A percentile compares a stretch with the other conserved stretches of the same genome.
Evolutionary conservation across 805 yeast species (phyloP).

Genomic region (Komagataella pastoris): DNA sequence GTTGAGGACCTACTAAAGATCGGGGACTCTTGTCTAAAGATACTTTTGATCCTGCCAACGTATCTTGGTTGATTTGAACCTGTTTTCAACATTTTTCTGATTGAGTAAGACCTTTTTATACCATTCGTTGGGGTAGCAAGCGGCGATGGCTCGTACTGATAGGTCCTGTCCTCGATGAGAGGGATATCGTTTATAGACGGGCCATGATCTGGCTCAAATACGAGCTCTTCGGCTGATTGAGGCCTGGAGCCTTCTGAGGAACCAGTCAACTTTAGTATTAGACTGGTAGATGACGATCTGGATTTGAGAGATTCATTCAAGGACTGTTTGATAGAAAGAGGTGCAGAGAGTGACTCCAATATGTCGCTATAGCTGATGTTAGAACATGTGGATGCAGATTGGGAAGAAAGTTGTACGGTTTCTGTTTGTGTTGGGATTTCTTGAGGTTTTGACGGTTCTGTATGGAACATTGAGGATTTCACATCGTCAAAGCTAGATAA

Average conservation of each 20-base stretch:
- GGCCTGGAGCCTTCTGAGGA: neutral
- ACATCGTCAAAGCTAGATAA: neutral
- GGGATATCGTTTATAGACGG: neutral
- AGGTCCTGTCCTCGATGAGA: neutral
- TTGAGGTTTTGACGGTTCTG: neutral
- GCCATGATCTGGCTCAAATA: neutral
- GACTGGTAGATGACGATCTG: neutral
- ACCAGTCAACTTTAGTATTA: neutral
- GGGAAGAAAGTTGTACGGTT: neutral
- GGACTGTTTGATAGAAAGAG: neutral
- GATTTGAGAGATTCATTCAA: neutral
- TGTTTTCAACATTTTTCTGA: neutral
- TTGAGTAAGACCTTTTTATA: neutral
- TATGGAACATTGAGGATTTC: neutral
- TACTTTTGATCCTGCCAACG: neutral
- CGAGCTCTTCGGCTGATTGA: neutral
- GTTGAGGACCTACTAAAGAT: neutral
- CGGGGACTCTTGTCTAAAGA: neutral
- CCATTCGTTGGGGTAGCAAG: neutral
- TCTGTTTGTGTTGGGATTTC: neutral
- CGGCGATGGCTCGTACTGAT: neutral
- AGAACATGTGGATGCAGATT: neutral
- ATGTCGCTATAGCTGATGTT: neutral
- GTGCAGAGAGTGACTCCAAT: neutral
- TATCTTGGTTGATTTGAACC: neutral